Base-by-base conservation (phyloP, 495 filamentous ascomycete species). In the Penicillium ochrochloron region DNA sequence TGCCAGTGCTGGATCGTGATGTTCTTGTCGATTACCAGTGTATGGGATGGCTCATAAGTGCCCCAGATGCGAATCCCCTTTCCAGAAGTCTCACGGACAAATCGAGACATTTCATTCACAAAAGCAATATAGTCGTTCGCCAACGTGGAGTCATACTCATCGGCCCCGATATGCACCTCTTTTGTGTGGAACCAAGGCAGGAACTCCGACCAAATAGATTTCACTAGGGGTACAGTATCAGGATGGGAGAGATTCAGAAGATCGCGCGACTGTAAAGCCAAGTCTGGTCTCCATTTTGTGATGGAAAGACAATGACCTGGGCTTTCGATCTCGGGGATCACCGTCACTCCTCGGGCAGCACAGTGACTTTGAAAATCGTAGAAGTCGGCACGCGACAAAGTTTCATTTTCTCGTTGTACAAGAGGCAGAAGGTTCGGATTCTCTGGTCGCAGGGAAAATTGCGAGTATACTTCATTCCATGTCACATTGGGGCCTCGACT, bases 1-100 rank as follows among this genome's bases (percentile, higher is more conserved):
- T 86, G 84, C 84, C 84, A 86, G 63, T 86, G 84, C 67, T 86
- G 84, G 11, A 82, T 78, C 12, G 78, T 81, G 39, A 85, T 73
- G 48, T 80, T 74, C 12, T 70, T 73, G 10, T 77, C 72, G 44
- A 85, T 78, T 1, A 67, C 68, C 1, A 72, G 66, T 2, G 67
- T 73, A 12, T 74, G 61, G 1, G 79, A 79, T 0, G 84, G 82
- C 58, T 84, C 82, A 14, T 80, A 65, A 0, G 84, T 86, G 0
- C 84, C 84, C 84, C 84, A 86, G 46, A 86, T 85, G 2, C 84
- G 72, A 14, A 82, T 75, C 0, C 62, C 71, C 68, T 86, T 86
- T 0, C 76, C 79, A 7, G 78, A 70, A 0, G 71, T 79, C 17
- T 71, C 54, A 31, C 73, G 66, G 3, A 86, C 68, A 53, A 81